Percentiles rank a stretch among this genome's conserved stretches.
phyloP scores from a whole-genome alignment of 495 filamentous ascomycete genomes.

The Neurospora cerealis region DNA sequence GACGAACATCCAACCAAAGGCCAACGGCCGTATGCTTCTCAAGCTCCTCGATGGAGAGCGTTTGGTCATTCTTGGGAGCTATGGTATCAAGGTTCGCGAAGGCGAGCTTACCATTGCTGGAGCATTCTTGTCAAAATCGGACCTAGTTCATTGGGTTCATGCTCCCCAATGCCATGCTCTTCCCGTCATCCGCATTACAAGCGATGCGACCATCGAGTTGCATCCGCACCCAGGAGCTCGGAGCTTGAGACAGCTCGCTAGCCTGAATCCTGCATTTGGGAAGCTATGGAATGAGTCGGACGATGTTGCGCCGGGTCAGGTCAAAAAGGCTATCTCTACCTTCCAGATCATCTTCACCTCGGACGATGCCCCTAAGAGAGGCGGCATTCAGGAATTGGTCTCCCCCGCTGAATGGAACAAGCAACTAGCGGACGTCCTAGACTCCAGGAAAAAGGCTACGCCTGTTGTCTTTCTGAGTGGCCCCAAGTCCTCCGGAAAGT shows the following conservation, averaged over 20 bases:
- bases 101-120: constrained; percentile 57
- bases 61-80: constrained; percentile 61
- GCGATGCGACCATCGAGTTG: constrained; percentile 41
- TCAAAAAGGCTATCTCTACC: constrained; percentile 9
- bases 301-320: background rate
- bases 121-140: constrained; percentile 47
- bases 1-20: background rate
- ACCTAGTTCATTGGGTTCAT: constrained; percentile 50
- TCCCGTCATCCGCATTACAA: constrained; percentile 54
- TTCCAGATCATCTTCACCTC: constrained; percentile 39
- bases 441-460: constrained; percentile 28
- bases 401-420: constrained; percentile 58
- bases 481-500: constrained; percentile 78
- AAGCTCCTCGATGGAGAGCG: constrained; percentile 43
- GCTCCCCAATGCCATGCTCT: constrained; percentile 69
- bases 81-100: constrained; percentile 54
- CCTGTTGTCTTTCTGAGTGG: constrained; percentile 56
- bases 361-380: constrained; percentile 31
- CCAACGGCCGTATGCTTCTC: constrained; percentile 25
- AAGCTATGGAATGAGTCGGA: constrained; percentile 57
- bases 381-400: constrained; percentile 48
- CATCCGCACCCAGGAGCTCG: constrained; percentile 38
- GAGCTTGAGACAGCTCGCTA: constrained; percentile 47
- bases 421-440: constrained; percentile 27
- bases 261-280: constrained; percentile 59